Evolutionary conservation across 345 rosid species (phyloP).

Genomic region (Schrenkiella parvula): DNA sequence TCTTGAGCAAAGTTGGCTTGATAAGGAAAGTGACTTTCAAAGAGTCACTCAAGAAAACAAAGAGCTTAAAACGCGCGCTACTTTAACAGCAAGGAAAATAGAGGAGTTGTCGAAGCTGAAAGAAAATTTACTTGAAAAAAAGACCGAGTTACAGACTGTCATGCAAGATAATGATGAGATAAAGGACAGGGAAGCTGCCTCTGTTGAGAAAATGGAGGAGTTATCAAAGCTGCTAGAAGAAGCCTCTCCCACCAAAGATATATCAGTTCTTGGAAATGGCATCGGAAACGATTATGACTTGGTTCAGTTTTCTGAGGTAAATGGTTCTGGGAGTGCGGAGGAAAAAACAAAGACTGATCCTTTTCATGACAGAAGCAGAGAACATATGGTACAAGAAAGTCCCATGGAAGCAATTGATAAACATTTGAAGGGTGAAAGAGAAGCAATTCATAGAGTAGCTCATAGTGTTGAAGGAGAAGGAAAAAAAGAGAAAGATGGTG

Average conservation of each 20-base stretch:
- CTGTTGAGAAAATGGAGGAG: slow-evolving; percentile 33
- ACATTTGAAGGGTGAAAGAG: slow-evolving; percentile 7
- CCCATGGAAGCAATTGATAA: slow-evolving; percentile 27
- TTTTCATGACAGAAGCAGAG: slow-evolving; percentile 35
- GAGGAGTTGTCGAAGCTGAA: slow-evolving; percentile 27
- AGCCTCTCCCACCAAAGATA: slow-evolving; percentile 19
- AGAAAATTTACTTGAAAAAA: slow-evolving; percentile 4
- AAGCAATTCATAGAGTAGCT: slow-evolving; percentile 15
- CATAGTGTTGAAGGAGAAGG: slow-evolving; percentile 45
- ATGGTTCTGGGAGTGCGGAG: slow-evolving; percentile 59
- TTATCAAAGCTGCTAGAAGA: background rate
- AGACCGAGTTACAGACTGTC: slow-evolving; percentile 50
- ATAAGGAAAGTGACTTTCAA: slow-evolving; percentile 23
- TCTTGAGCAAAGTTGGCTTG: slow-evolving; percentile 29
- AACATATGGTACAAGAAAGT: slow-evolving; percentile 32
- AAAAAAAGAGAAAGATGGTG: slow-evolving; percentile 46
- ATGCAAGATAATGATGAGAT: slow-evolving; percentile 64
- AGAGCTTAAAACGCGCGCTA: slow-evolving; percentile 18
- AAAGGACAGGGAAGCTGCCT: slow-evolving; percentile 44
- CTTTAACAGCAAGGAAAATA: slow-evolving; percentile 19
- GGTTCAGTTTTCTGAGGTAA: slow-evolving; percentile 82
- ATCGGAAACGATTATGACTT: slow-evolving; percentile 76
- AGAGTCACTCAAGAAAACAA: slow-evolving; percentile 20
- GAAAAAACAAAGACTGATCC: slow-evolving; percentile 46
- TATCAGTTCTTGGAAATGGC: slow-evolving; percentile 34